These are phyloP conservation scores for Phytophthora cactorum DNA, from an alignment of 352 stramenopile genomes.

Conservation along the genomic window DNA sequence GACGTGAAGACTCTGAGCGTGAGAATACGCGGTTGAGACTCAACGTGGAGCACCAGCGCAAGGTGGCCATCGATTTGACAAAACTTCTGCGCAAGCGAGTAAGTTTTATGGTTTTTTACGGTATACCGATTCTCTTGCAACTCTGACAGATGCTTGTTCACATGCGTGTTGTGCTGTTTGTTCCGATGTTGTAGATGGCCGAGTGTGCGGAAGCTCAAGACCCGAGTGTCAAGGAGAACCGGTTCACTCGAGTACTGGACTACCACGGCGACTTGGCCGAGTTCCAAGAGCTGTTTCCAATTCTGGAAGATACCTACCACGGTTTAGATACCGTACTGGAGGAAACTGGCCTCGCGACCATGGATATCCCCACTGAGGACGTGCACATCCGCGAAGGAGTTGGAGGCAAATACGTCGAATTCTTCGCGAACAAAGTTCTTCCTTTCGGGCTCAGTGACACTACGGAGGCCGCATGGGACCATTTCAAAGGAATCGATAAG, in stretches of 20 bases:
- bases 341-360: conserved; percentile 36
- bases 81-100: conserved; percentile 30
- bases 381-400: conserved; percentile 40
- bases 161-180: not conserved
- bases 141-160: not conserved
- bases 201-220: conserved; percentile 32
- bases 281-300: conserved; percentile 36
- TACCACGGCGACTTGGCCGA: conserved; percentile 37
- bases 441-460: conserved; percentile 37
- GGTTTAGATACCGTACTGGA: conserved; percentile 35
- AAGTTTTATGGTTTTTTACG: not conserved
- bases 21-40: conserved; percentile 50
- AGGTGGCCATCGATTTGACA: conserved; percentile 31
- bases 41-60: conserved; percentile 46
- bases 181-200: conserved; percentile 23
- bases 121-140: too few species aligned
- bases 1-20: conserved; percentile 41
- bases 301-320: conserved; percentile 35
- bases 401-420: conserved; percentile 42
- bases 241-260: conserved; percentile 32
- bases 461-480: conserved; percentile 32
- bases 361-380: conserved; percentile 36
- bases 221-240: conserved; percentile 24
- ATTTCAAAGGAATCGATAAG: conserved; percentile 39
- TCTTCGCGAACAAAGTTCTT: conserved; percentile 42